Percentiles rank a stretch among this genome's conserved stretches.
These are phyloP conservation scores for Cenchrus americanus DNA, from an alignment of 176 grass and related monocot genomes.

Conservation along the genomic window DNA sequence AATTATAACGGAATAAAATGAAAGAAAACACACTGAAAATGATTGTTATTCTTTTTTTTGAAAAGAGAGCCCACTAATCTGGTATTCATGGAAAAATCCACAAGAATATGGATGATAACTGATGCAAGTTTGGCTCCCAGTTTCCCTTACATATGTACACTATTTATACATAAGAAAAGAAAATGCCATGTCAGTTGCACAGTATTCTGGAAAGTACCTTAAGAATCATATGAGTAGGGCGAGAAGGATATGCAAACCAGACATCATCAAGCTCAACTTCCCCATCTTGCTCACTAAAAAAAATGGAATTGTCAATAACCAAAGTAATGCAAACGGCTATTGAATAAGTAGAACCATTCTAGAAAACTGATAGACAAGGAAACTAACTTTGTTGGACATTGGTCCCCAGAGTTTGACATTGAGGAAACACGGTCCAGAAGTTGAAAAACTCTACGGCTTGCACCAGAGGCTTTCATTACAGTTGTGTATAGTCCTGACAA, in stretches of 20 bases:
- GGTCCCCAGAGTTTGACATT: slow-evolving; percentile 71
- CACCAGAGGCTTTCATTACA: slow-evolving; percentile 96
- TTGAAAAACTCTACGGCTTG: slow-evolving; percentile 96
- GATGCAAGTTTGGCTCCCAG: slow-evolving; percentile 2
- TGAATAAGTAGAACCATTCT: slow-evolving; percentile 29
- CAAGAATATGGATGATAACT: slow-evolving; percentile 23
- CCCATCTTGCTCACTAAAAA: slow-evolving; percentile 73
- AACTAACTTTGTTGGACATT: slow-evolving; percentile 73
- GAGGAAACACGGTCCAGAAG: slow-evolving; percentile 84
- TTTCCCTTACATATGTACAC: slow-evolving; percentile 3
- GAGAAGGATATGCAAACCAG: slow-evolving; percentile 98
- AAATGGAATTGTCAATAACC: slow-evolving; percentile 35
- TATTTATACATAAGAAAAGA: slow-evolving; percentile 9
- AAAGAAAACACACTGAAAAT: neutral
- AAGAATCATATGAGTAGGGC: slow-evolving; percentile 96
- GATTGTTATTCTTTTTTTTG: neutral
- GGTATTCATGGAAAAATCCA: neutral
- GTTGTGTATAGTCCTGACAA: slow-evolving; percentile 97
- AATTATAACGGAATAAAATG: neutral
- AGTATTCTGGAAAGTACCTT: slow-evolving; percentile 62
- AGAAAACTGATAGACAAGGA: slow-evolving; percentile 24
- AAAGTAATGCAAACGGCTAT: slow-evolving; percentile 19
- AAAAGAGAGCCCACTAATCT: neutral
- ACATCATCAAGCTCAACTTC: slow-evolving; percentile 94
- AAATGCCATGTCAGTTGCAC: neutral